Conservation (phyloP, 2,329 filamentous ascomycete genomes). For the Fusarium denticulatum region DNA sequence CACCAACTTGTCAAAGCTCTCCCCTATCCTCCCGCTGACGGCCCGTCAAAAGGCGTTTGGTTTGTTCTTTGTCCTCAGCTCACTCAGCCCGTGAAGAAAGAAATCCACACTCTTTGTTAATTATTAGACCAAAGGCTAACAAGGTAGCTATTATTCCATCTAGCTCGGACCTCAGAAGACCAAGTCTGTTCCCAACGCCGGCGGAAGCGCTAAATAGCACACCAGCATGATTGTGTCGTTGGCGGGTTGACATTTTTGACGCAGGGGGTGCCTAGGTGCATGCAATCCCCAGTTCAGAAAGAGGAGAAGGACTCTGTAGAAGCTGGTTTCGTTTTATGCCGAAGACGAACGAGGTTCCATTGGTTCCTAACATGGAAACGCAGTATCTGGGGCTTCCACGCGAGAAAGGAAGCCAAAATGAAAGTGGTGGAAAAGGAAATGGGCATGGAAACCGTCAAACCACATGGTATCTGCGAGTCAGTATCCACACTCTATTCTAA, state of each 20-base stretch:
- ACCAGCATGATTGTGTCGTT: slow-evolving; percentile 32
- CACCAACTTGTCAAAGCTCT: slow-evolving; percentile 19
- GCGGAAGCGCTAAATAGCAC: slow-evolving; percentile 25
- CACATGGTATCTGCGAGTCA: slow-evolving; percentile 40
- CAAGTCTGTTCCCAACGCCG: slow-evolving; percentile 16
- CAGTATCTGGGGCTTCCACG: slow-evolving; percentile 21
- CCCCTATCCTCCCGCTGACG: slow-evolving; percentile 22
- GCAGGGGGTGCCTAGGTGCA: slow-evolving; percentile 37
- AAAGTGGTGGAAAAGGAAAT: background rate
- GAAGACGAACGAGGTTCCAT: slow-evolving; percentile 18
- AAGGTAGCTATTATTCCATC: background rate
- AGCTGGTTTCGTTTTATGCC: slow-evolving; percentile 3
- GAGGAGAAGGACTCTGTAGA: slow-evolving; percentile 3
- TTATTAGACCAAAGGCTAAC: slow-evolving; percentile 1
- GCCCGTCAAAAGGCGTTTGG: slow-evolving; percentile 13
- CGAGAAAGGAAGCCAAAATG: background rate
- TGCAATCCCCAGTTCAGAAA: slow-evolving; percentile 10
- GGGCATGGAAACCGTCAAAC: slow-evolving; percentile 6
- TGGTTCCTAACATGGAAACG: slow-evolving; percentile 13
- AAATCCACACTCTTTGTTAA: background rate
- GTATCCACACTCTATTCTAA: slow-evolving; percentile 21
- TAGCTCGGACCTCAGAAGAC: slow-evolving; percentile 10
- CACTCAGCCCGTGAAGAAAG: slow-evolving; percentile 1
- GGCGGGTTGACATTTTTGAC: slow-evolving; percentile 41
- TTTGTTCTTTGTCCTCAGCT: slow-evolving; percentile 18